Evolutionary conservation across 805 yeast genomes (phyloP).

Genomic region (Candida boidinii): DNA sequence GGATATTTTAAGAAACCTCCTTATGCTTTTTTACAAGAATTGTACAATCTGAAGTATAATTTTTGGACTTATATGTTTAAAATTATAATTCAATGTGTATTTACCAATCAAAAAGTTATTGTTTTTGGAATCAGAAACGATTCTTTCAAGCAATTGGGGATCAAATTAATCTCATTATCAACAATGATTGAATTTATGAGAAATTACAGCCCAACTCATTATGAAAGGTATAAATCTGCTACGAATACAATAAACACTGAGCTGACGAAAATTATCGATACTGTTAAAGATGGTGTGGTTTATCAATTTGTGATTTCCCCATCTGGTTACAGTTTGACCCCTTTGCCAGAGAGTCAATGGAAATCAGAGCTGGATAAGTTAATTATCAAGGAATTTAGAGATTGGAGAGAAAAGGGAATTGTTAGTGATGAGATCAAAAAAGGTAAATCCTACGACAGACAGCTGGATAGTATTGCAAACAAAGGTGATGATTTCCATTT

Average conservation of each 20-base stretch:
- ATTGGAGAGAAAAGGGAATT: constrained; percentile 5
- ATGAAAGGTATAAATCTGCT: constrained; percentile 1
- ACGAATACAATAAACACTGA: background rate
- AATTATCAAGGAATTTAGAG: constrained; percentile 2
- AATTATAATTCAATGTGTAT: constrained; percentile 7
- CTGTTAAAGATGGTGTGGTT: constrained; percentile 1
- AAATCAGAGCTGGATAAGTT: too few relatives aligned
- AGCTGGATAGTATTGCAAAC: too few relatives aligned
- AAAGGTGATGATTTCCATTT: too few relatives aligned
- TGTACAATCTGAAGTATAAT: too few relatives aligned
- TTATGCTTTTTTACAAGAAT: too few relatives aligned
- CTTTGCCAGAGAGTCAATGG: background rate
- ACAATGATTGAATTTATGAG: constrained; percentile 3
- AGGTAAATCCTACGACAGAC: too few relatives aligned
- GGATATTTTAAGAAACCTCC: too few relatives aligned
- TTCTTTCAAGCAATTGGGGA: background rate
- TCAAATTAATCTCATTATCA: constrained; percentile 1
- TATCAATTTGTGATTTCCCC: background rate
- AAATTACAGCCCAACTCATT: background rate
- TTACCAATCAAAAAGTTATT: constrained; percentile 1
- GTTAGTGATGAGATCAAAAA: constrained; percentile 2
- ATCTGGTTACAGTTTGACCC: background rate
- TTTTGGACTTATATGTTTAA: too few relatives aligned
- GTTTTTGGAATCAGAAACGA: constrained; percentile 5
- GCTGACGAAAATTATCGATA: background rate